These are phyloP conservation scores for Gentiana macrophylla DNA, from an alignment of 257 asterid genomes.

Conservation along the genomic window DNA sequence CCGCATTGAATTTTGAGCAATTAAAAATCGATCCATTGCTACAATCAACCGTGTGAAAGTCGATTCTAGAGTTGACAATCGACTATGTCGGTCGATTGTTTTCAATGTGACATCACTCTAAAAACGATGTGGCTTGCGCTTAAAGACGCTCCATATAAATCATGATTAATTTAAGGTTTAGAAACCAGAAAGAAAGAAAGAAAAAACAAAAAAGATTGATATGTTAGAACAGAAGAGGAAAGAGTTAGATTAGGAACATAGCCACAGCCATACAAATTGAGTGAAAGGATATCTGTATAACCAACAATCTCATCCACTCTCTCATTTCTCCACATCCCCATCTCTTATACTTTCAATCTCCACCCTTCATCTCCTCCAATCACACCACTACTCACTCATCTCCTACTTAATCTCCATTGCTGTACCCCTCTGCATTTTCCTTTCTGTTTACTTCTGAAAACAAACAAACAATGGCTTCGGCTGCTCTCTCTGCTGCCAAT, in stretches of 20 bases:
- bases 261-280: slow-evolving; percentile 61
- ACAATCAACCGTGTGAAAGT: no score
- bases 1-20: no score
- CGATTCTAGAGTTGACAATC: no score
- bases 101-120: no score
- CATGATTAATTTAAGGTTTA: not conserved
- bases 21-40: no score
- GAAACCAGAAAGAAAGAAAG: not conserved
- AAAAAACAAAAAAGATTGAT: not conserved
- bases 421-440: slow-evolving; percentile 9
- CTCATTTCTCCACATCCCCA: slow-evolving; percentile 7
- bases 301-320: slow-evolving; percentile 61
- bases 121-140: no score
- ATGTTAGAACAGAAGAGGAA: slow-evolving; percentile 3
- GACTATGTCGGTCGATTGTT: no score
- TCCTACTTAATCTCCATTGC: not conserved
- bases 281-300: slow-evolving; percentile 61
- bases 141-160: no score
- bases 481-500: slow-evolving; percentile 63
- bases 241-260: slow-evolving; percentile 10
- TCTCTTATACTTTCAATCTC: not conserved
- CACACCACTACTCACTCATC: not conserved
- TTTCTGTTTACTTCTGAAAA: slow-evolving; percentile 16
- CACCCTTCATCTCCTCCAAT: not conserved
- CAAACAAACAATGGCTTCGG: slow-evolving; percentile 53